A percentile compares a stretch with the other conserved stretches of the same genome.
Conservation (phyloP, 2,329 filamentous ascomycete genomes). For the Epicoccum sorghinum region DNA sequence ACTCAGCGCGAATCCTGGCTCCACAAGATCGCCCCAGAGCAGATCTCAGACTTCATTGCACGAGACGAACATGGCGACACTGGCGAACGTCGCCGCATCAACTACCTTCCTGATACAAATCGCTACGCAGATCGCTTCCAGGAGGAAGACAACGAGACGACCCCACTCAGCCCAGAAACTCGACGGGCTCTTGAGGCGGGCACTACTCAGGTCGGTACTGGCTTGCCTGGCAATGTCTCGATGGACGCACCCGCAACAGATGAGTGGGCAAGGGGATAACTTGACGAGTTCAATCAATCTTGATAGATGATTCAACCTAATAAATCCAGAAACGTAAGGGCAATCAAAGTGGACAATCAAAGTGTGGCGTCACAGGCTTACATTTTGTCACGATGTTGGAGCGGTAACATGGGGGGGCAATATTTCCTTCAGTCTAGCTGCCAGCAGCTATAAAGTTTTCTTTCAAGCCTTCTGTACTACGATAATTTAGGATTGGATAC, state of each 20-base stretch:
- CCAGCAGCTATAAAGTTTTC: too few species aligned
- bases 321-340: too few species aligned
- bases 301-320: too few species aligned
- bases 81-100: constrained; percentile 33
- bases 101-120: constrained; percentile 37
- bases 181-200: constrained; percentile 31
- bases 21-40: constrained; percentile 37
- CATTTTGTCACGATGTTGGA: too few species aligned
- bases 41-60: constrained; percentile 41
- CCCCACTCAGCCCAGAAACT: constrained; percentile 5
- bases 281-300: too few species aligned
- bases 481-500: too few species aligned
- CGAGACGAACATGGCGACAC: constrained; percentile 34
- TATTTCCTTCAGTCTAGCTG: too few species aligned
- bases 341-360: too few species aligned
- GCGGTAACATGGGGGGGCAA: too few species aligned
- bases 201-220: constrained; percentile 23
- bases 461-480: too few species aligned
- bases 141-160: constrained; percentile 26
- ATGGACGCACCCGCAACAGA: constrained; percentile 28
- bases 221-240: constrained; percentile 22
- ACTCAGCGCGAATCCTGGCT: constrained; percentile 42
- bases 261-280: constrained; percentile 30
- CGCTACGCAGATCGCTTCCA: constrained; percentile 40
- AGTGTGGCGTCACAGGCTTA: too few species aligned